Evolutionary conservation across 1,139 yeast genomes (phyloP).

Genomic region (Komagataea norvegica): DNA sequence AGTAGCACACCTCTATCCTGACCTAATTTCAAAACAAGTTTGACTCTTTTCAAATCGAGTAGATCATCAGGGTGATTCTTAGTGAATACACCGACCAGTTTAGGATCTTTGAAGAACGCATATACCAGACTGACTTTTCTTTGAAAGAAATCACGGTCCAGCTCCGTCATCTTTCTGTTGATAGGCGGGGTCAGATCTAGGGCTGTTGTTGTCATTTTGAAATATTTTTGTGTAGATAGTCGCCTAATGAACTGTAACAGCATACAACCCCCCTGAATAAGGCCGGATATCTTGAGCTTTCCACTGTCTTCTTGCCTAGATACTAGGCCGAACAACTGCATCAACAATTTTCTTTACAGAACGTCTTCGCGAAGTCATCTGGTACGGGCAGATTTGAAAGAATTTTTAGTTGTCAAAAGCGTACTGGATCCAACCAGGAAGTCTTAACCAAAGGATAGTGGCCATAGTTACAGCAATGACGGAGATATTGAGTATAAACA

Average conservation of each 20-base stretch:
- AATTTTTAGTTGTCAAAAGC: no score
- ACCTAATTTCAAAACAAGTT: conserved; percentile 53
- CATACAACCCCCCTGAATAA: no score
- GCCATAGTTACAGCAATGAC: conserved; percentile 9
- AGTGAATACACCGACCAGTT: conserved; percentile 45
- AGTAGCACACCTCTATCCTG: conserved; percentile 60
- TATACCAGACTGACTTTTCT: conserved; percentile 55
- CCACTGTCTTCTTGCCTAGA: no score
- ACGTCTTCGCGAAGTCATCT: no score
- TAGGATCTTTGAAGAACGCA: conserved; percentile 67
- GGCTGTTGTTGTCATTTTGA: conserved; percentile 6
- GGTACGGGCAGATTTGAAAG: no score
- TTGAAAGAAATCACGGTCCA: conserved; percentile 63
- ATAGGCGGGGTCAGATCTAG: conserved; percentile 51
- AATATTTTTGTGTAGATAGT: neutral
- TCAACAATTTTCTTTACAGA: no score
- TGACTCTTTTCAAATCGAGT: conserved; percentile 56
- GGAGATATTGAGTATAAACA: conserved; percentile 23
- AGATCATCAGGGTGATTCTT: conserved; percentile 52
- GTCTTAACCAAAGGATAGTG: no score
- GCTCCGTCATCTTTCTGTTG: conserved; percentile 54
- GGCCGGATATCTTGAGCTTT: no score
- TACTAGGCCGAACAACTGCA: no score
- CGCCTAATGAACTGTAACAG: conserved; percentile 1
- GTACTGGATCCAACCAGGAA: no score